Percentiles rank a stretch among this genome's conserved stretches.
phyloP scores from a whole-genome alignment of 169 alveolate species.

The Fabrea salina region DNA sequence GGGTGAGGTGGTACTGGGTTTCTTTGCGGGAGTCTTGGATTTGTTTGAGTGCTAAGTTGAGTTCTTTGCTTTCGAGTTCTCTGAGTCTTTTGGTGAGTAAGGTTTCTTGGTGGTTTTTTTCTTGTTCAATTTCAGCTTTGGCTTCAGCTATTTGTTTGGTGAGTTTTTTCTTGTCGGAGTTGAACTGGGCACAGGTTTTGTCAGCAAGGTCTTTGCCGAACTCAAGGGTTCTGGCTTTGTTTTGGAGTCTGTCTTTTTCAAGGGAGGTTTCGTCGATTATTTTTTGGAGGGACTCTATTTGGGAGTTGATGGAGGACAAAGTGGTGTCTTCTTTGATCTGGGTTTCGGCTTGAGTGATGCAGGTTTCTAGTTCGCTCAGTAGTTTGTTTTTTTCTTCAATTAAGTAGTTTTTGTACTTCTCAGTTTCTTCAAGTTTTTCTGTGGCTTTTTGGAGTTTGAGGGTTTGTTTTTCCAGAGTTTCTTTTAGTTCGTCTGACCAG shows the following conservation, averaged over 20 bases:
- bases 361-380: neutral
- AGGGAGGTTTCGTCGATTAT: neutral
- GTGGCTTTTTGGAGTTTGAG: neutral
- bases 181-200: constrained; percentile 24
- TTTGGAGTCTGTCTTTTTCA: constrained; percentile 1
- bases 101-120: constrained; percentile 32
- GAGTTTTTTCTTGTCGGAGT: constrained; percentile 6
- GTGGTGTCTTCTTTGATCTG: neutral
- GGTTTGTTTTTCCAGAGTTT: neutral
- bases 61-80: constrained; percentile 8
- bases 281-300: neutral
- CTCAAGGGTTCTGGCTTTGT: constrained; percentile 3
- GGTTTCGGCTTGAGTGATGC: neutral
- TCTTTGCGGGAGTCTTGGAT: constrained; percentile 37
- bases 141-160: neutral
- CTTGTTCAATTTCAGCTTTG: constrained; percentile 11
- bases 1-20: constrained; percentile 36
- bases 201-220: constrained; percentile 20
- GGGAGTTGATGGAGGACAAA: neutral
- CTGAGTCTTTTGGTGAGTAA: constrained; percentile 2
- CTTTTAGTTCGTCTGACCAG: neutral
- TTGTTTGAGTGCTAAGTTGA: constrained; percentile 8
- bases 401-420: neutral
- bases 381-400: constrained; percentile 14
- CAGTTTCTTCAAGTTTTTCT: neutral